phyloP scores from a whole-genome alignment of 495 filamentous ascomycete genomes.

The Podospora pseudopauciseta region DNA sequence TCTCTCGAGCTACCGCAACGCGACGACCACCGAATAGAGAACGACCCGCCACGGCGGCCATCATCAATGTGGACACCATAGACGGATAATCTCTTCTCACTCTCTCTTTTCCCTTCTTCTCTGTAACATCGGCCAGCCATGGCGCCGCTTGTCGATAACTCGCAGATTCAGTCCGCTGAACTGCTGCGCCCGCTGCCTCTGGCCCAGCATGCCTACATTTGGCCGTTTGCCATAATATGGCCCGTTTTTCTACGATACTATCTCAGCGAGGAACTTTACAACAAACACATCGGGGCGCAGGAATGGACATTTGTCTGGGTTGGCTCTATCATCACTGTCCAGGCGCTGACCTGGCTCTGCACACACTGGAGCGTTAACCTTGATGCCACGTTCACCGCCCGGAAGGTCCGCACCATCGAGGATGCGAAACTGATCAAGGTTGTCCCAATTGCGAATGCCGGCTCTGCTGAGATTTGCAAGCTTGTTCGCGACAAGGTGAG shows the following conservation, averaged over 20 bases:
- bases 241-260: conserved; percentile 85
- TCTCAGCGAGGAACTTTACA: conserved; percentile 75
- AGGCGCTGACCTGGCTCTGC: conserved; percentile 89
- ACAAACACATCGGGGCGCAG: conserved; percentile 77
- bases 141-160: conserved; percentile 79
- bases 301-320: conserved; percentile 98
- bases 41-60: not conserved
- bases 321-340: conserved; percentile 78
- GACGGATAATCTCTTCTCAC: not conserved
- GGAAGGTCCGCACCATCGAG: conserved; percentile 62
- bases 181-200: conserved; percentile 84
- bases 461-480: conserved; percentile 80
- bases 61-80: conserved; percentile 25
- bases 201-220: conserved; percentile 80
- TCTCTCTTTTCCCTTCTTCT: conserved; percentile 1
- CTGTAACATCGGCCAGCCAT: conserved; percentile 19
- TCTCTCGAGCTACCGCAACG: not conserved
- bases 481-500: conserved; percentile 68
- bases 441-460: conserved; percentile 84
- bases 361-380: conserved; percentile 96
- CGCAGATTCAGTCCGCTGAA: conserved; percentile 82
- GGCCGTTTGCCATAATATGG: conserved; percentile 90
- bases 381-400: conserved; percentile 76
- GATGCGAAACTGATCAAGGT: conserved; percentile 91
- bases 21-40: not conserved